These are phyloP conservation scores for Xylaria sp. DNA, from an alignment of 2,329 filamentous ascomycete species.

Conservation along the genomic window DNA sequence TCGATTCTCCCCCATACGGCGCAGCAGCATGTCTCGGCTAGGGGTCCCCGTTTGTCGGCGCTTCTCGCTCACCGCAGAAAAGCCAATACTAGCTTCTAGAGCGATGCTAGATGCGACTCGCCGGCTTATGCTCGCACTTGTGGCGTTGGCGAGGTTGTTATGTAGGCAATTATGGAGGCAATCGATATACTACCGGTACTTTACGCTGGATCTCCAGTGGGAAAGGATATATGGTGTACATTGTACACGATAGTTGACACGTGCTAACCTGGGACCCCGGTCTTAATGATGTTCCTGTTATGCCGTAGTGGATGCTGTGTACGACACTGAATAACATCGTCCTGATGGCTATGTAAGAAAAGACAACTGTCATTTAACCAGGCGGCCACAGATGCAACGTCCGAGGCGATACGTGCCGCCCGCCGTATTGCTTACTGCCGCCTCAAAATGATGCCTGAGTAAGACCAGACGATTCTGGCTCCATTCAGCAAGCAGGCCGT, in stretches of 20 bases:
- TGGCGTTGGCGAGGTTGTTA: background rate
- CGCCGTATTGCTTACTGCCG: conserved; percentile 37
- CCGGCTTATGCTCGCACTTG: conserved; percentile 2
- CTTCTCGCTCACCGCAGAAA: conserved; percentile 36
- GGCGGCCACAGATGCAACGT: conserved; percentile 14
- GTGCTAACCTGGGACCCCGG: conserved; percentile 18
- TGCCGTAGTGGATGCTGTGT: conserved; percentile 21
- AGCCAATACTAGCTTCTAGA: conserved; percentile 5
- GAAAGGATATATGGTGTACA: background rate
- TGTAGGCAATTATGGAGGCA: too few species aligned
- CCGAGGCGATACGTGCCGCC: conserved; percentile 28
- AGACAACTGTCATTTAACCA: background rate
- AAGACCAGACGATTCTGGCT: conserved; percentile 33
- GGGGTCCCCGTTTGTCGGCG: conserved; percentile 18
- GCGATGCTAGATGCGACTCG: background rate
- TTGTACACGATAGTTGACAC: background rate
- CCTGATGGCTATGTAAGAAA: background rate
- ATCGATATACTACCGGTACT: background rate
- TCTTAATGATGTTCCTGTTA: conserved; percentile 17
- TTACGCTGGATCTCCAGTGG: background rate
- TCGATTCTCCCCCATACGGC: background rate
- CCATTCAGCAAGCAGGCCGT: conserved; percentile 32
- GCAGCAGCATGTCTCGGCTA: conserved; percentile 22
- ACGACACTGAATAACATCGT: background rate
- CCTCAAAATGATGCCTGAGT: conserved; percentile 22